These are phyloP conservation scores for Mucor irregularis DNA, from an alignment of 371 early-diverging fungal genomes.

Conservation along the genomic window DNA sequence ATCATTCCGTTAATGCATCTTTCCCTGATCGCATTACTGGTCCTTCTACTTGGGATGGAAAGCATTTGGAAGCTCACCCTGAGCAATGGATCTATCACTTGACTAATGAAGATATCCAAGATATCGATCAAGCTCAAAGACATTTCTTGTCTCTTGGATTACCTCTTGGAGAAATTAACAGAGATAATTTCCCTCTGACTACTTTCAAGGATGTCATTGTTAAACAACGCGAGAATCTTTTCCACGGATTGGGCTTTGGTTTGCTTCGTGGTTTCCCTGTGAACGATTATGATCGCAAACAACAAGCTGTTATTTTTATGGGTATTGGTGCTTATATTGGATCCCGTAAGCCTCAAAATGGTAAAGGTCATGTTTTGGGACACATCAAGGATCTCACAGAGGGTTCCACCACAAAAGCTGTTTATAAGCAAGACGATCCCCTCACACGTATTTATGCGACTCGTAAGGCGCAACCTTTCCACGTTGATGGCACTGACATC, in stretches of 20 bases:
- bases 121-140: conserved; percentile 32
- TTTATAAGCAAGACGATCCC: conserved; percentile 39
- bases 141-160: conserved; percentile 31
- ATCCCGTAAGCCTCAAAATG: conserved; percentile 40
- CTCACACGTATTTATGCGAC: conserved; percentile 52
- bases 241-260: conserved; percentile 39
- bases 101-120: conserved; percentile 36
- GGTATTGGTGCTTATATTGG: conserved; percentile 49
- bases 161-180: conserved; percentile 30
- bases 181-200: conserved; percentile 34
- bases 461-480: conserved; percentile 50
- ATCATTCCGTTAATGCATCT: conserved; percentile 13
- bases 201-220: conserved; percentile 26
- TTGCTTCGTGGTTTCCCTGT: conserved; percentile 45
- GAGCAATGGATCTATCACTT: conserved; percentile 44
- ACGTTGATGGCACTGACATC: conserved; percentile 47
- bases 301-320: conserved; percentile 44
- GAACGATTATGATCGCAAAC: conserved; percentile 32
- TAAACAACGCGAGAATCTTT: conserved; percentile 27
- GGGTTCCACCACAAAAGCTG: conserved; percentile 40
- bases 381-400: conserved; percentile 45
- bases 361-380: conserved; percentile 45
- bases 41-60: conserved; percentile 44
- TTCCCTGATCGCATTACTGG: conserved; percentile 43
- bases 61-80: conserved; percentile 36